phyloP scores from a whole-genome alignment of 2,329 filamentous ascomycete species.

The Aspergillus felis region DNA sequence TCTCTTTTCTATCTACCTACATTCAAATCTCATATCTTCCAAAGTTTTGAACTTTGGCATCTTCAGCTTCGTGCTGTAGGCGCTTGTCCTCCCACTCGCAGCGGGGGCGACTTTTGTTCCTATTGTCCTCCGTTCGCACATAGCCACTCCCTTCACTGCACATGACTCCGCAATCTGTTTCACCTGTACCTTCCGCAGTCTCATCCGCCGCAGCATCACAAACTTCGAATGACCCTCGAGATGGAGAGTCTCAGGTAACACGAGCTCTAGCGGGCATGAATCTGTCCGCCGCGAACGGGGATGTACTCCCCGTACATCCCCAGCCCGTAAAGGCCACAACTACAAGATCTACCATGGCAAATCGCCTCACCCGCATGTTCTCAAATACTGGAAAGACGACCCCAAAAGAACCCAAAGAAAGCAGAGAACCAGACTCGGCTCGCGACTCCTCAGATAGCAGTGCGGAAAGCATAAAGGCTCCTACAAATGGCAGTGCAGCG shows the following conservation, averaged over 20 bases:
- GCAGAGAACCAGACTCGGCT: constrained; percentile 24
- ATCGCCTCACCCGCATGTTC: constrained; percentile 46
- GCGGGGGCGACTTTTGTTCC: constrained; percentile 21
- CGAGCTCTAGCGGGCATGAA: constrained; percentile 42
- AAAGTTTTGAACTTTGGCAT: constrained; percentile 13
- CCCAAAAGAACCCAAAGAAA: constrained; percentile 12
- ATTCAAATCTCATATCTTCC: constrained; percentile 3
- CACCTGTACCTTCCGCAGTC: constrained; percentile 42
- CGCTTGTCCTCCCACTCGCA: constrained; percentile 12
- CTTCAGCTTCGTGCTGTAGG: constrained; percentile 26
- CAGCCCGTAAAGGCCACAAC: constrained; percentile 31
- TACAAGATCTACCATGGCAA: constrained; percentile 41
- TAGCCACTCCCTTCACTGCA: constrained; percentile 26
- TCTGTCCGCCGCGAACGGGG: constrained; percentile 35
- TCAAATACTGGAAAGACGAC: constrained; percentile 37
- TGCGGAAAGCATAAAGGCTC: constrained; percentile 31
- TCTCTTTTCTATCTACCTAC: constrained; percentile 2
- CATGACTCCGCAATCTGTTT: constrained; percentile 40
- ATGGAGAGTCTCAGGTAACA: constrained; percentile 42
- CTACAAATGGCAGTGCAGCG: constrained; percentile 29
- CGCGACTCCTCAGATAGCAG: constrained; percentile 38
- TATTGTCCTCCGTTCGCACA: constrained; percentile 19
- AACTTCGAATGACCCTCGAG: constrained; percentile 35
- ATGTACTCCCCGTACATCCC: constrained; percentile 27
- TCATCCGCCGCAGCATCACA: constrained; percentile 41